Conservation (phyloP, 2,329 filamentous ascomycete species). For the Penicillium sp. region DNA sequence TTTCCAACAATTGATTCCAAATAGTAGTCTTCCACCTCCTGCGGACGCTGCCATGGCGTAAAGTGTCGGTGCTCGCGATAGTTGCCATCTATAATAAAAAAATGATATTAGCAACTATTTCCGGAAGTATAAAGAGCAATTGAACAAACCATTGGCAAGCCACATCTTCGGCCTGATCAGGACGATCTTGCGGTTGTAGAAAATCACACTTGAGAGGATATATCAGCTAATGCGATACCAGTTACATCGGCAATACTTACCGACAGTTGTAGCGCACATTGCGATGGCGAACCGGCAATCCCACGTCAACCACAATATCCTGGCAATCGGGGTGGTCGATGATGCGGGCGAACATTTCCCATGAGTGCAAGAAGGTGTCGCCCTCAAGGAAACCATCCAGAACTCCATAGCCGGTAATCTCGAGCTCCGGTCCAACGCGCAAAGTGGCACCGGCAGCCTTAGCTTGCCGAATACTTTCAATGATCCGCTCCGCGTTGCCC, state of each 20-base stretch:
- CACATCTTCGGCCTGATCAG: conserved; percentile 71
- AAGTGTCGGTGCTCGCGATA: conserved; percentile 64
- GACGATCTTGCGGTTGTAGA: conserved; percentile 65
- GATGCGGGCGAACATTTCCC: conserved; percentile 64
- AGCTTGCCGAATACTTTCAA: conserved; percentile 60
- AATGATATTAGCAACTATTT: neutral
- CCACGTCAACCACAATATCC: conserved; percentile 11
- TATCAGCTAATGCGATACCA: neutral
- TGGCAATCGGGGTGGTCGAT: conserved; percentile 53
- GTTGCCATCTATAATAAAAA: conserved; percentile 55
- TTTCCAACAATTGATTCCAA: conserved; percentile 60
- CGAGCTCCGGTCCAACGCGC: conserved; percentile 58
- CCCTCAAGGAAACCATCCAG: conserved; percentile 65
- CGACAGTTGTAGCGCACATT: conserved; percentile 66
- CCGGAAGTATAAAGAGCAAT: neutral
- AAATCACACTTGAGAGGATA: conserved; percentile 48
- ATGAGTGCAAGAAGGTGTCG: conserved; percentile 60
- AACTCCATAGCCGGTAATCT: conserved; percentile 53
- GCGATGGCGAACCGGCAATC: conserved; percentile 61
- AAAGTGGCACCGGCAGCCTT: conserved; percentile 63
- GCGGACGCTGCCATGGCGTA: conserved; percentile 61
- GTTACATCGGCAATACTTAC: conserved; percentile 7
- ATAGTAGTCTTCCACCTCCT: conserved; percentile 62
- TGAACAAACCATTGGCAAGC: conserved; percentile 58
- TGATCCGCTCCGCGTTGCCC: conserved; percentile 64